Percentiles rank a stretch among this genome's conserved stretches.
These are phyloP conservation scores for Moesziomyces parantarcticus DNA, from an alignment of 1,284 basidiomycete genomes.

Conservation along the genomic window DNA sequence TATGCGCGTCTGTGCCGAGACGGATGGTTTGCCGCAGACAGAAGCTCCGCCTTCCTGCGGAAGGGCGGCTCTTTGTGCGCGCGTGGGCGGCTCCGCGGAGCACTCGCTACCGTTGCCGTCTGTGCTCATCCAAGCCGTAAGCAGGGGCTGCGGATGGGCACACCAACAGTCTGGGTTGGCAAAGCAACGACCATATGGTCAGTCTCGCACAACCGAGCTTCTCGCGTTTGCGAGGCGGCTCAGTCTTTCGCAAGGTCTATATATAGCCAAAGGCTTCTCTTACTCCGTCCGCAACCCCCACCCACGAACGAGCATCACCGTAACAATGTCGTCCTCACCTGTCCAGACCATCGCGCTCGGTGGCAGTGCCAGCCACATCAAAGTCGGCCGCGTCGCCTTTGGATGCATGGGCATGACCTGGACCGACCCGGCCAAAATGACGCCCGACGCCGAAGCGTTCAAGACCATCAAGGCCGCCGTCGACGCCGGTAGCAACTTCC, in stretches of 20 bases:
- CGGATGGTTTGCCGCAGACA: neutral
- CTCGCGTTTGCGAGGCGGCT: too few species aligned
- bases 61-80: too few species aligned
- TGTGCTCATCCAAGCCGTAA: too few species aligned
- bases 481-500: constrained; percentile 72
- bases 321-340: constrained; percentile 55
- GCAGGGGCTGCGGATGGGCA: too few species aligned
- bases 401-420: constrained; percentile 60
- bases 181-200: too few species aligned
- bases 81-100: too few species aligned
- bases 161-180: too few species aligned
- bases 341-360: constrained; percentile 39
- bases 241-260: too few species aligned
- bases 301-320: neutral
- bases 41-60: too few species aligned
- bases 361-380: constrained; percentile 40
- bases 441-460: constrained; percentile 74
- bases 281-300: neutral
- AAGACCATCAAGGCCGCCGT: constrained; percentile 74
- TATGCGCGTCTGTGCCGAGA: neutral
- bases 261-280: neutral
- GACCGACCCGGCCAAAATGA: constrained; percentile 25
- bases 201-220: too few species aligned
- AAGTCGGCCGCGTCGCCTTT: constrained; percentile 53
- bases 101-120: too few species aligned